Base-by-base conservation (phyloP, 2,329 filamentous ascomycete species). In the Teratosphaeria gauchensis region DNA sequence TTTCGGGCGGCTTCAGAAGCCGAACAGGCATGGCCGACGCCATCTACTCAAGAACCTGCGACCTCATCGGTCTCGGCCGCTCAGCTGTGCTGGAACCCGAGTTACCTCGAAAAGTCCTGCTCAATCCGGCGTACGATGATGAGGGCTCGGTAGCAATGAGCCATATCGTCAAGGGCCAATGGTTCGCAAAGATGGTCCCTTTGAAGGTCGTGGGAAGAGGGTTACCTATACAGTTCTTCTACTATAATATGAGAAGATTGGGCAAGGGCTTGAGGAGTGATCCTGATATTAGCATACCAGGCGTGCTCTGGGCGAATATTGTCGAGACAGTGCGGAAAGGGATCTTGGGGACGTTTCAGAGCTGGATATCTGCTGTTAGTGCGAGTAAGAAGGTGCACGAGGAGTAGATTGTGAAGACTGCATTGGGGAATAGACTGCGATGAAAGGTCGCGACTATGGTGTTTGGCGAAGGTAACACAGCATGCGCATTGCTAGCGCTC, bases 1-100 rank as follows among this genome's bases (percentile, higher is more conserved):
- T 88, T 3, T 87, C 83, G 0, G 85, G 85, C 3, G 85, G 85
- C 0, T 86, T 88, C 69, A 78, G 83, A 1, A 80, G 77, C 0
- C 72, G 79, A 2, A 67, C 69, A 0, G 80, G 77, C 2, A 82
- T 82, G 72, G 76, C 78, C 28, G 72, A 75, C 6, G 80, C 79
- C 11, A 66, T 83, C 5, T 59, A 71, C 4, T 73, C 74, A 11
- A 74, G 76, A 0, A 76, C 74, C 2, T 81, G 79, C 62, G 76
- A 82, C 59, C 62, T 82, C 65, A 72, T 82, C 21, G 79, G 79
- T 0, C 70, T 82, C 24, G 78, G 72, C 0, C 69, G 79, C 33
- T 76, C 79, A 0, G 76, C 77, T 0, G 74, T 76, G 12, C 62
- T 80, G 8, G 67, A 78, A 32, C 75, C 80, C 0, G 69, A 69